Evolutionary conservation across 495 filamentous ascomycete genomes (phyloP).

Genomic region (Neurospora pannonica): DNA sequence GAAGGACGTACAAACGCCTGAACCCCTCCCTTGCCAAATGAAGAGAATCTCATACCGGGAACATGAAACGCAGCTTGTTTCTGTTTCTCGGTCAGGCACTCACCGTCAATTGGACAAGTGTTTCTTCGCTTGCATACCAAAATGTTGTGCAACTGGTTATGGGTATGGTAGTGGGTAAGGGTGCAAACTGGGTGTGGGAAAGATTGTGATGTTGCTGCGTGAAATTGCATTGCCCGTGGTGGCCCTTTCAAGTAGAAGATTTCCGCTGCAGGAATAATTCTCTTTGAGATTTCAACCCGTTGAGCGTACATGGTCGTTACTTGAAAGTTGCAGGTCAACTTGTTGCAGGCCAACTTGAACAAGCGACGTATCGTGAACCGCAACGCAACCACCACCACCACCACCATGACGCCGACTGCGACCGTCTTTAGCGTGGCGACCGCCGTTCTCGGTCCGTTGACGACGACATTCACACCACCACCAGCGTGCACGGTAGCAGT

Average conservation of each 20-base stretch:
- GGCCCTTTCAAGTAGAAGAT: not conserved
- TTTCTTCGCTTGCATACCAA: not conserved
- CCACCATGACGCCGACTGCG: not conserved
- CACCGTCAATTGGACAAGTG: not conserved
- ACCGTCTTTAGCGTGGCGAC: constrained; percentile 9
- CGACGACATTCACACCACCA: constrained; percentile 26
- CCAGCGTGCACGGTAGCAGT: constrained; percentile 22
- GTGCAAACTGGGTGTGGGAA: not conserved
- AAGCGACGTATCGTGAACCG: not conserved
- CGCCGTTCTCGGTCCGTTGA: constrained; percentile 25
- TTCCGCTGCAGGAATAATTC: not conserved
- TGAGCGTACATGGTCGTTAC: not conserved
- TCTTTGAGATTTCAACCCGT: not conserved
- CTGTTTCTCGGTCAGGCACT: not conserved
- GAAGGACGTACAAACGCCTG: not conserved
- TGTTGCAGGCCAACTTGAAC: not conserved
- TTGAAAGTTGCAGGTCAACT: not conserved
- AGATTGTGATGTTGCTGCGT: not conserved
- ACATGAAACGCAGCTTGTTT: not conserved
- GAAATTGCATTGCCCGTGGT: not conserved
- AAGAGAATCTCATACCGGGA: not conserved
- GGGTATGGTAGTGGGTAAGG: not conserved
- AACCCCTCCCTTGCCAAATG: not conserved
- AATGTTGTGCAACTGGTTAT: not conserved
- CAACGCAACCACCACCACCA: not conserved